These are phyloP conservation scores for Penicillium lividum DNA, from an alignment of 495 filamentous ascomycete species.

Conservation along the genomic window DNA sequence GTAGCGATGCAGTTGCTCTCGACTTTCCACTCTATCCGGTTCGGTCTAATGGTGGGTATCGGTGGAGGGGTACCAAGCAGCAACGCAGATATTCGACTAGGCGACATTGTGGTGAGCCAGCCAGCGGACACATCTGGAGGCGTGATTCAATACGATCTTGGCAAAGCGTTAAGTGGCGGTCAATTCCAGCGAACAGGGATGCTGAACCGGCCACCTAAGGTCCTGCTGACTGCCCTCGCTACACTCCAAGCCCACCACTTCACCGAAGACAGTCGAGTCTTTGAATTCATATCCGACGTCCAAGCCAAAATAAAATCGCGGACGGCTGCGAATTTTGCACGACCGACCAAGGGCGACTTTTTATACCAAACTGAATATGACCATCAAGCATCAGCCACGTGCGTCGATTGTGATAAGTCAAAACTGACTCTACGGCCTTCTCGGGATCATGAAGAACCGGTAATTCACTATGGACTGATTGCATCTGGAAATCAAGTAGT, in stretches of 20 bases:
- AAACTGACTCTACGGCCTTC: no score
- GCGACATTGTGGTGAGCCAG: constrained; percentile 26
- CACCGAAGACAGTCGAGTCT: neutral
- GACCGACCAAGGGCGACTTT: no score
- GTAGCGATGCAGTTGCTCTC: constrained; percentile 30
- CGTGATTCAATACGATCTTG: constrained; percentile 27
- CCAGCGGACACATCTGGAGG: constrained; percentile 9
- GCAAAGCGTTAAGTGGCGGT: constrained; percentile 8
- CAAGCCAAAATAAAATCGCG: no score
- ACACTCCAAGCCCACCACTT: neutral
- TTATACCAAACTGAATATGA: no score
- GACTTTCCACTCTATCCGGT: constrained; percentile 37
- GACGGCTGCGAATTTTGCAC: neutral
- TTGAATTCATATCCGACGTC: neutral
- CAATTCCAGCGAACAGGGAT: constrained; percentile 28
- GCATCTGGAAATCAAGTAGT: no score
- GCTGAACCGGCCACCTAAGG: constrained; percentile 7
- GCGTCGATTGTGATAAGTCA: no score
- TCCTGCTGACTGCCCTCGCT: constrained; percentile 7
- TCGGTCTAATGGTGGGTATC: constrained; percentile 46
- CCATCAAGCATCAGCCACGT: no score
- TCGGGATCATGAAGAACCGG: no score
- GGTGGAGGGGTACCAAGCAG: constrained; percentile 37
- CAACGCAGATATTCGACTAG: constrained; percentile 15
- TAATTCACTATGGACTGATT: no score